Percentiles rank a stretch among this genome's conserved stretches.
Conservation (phyloP, 139 green algal genomes). For the Chlamydomonas incerta region DNA sequence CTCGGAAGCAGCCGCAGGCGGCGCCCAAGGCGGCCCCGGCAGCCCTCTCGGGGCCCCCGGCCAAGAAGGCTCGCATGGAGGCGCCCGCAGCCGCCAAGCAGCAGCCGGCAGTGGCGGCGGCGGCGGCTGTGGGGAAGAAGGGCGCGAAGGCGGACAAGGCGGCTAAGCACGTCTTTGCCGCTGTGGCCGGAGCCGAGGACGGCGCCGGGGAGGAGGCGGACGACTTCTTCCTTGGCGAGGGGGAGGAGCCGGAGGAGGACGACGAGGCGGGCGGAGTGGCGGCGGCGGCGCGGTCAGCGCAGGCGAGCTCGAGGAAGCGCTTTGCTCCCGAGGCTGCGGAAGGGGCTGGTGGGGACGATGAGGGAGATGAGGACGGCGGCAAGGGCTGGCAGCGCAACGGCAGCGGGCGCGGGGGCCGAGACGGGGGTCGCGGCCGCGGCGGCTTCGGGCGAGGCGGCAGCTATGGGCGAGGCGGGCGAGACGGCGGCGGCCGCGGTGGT, state of each 20-base stretch:
- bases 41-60: neutral
- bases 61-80: neutral
- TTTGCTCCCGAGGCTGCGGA: neutral
- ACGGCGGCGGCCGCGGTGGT: neutral
- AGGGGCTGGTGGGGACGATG: neutral
- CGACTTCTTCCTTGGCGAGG: constrained; percentile 24
- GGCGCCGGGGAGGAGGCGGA: neutral
- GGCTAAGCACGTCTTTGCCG: neutral
- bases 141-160: too few species aligned
- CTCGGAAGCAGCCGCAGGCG: neutral
- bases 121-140: neutral
- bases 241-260: neutral
- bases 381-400: neutral
- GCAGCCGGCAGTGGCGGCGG: too few species aligned
- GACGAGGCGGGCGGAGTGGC: neutral
- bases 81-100: neutral
- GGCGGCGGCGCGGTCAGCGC: too few species aligned
- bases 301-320: too few species aligned
- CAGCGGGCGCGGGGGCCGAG: neutral
- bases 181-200: neutral
- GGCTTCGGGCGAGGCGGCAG: neutral
- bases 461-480: neutral
- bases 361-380: constrained; percentile 1
- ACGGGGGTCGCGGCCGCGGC: neutral
- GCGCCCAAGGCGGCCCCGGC: neutral